Evolutionary conservation across 2,329 filamentous ascomycete genomes (phyloP), one percentile per base, ranked within the genome.

Genomic region (Elsinoe ampelina): DNA sequence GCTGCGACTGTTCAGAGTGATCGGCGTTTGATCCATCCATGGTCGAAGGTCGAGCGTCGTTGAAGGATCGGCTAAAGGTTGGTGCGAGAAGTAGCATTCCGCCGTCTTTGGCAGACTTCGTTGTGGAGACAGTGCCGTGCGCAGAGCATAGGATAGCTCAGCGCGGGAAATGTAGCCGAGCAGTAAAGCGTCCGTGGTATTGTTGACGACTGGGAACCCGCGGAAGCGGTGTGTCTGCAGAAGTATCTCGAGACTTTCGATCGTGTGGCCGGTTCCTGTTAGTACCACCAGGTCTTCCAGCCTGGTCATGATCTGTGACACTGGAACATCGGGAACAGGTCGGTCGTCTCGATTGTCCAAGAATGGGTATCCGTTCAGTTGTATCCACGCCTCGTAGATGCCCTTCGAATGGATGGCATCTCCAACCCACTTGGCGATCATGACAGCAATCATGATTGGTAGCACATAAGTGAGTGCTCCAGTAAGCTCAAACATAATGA

Each of bases 401-500:
- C 93, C 90, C 51, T 86, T 83, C 57, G 89, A 88, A 22, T 89
- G 90, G 70, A 98, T 91, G 51, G 90, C 92, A 70, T 98, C 93
- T 66, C 91, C 93, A 22, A 95, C 89, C 93, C 93, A 98, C 74
- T 98, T 98, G 61, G 88, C 88, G 43, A 97, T 80, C 91, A 98
- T 95, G 67, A 98, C 93, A 42, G 91, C 90, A 61, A 98, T 88
- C 93, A 98, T 98, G 71, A 97, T 98, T 56, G 93, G 93, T 6
- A 98, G 82, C 50, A 98, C 92, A 68, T 97, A 97, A 0, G 90
- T 95, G 26, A 98, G 79, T 1, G 93, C 93, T 54, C 93, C 93
- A 0, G 93, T 98, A 57, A 98, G 84, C 75, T 98, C 93, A 67
- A 98, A 98, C 87, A 96, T 96, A 73, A 98, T 98, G 66, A 97